Percentiles rank a stretch among this genome's conserved stretches.
These are phyloP conservation scores for Botrytis hyacinthi DNA, from an alignment of 2,329 filamentous ascomycete genomes.

Conservation along the genomic window DNA sequence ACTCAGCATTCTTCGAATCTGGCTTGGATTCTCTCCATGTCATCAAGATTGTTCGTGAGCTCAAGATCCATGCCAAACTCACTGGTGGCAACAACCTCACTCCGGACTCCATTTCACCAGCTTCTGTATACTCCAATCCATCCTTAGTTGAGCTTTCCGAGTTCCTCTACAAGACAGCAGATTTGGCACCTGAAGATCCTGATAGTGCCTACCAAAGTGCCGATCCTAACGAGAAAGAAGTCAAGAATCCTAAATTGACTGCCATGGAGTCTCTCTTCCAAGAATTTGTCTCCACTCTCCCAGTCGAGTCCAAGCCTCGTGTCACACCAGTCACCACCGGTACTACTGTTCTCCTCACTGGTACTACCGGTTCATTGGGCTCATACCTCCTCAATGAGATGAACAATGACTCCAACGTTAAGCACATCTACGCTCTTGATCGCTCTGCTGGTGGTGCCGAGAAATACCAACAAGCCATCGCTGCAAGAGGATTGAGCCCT, in stretches of 20 bases:
- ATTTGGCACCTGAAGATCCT: constrained; percentile 14
- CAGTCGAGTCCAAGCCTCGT: constrained; percentile 8
- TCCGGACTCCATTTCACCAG: constrained; percentile 15
- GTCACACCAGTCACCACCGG: constrained; percentile 5
- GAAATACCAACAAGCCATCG: constrained; percentile 42
- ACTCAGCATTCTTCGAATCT: constrained; percentile 23
- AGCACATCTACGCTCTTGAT: constrained; percentile 49
- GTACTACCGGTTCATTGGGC: constrained; percentile 49
- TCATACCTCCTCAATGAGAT: constrained; percentile 47
- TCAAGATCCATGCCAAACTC: constrained; percentile 21
- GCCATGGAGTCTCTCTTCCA: constrained; percentile 21
- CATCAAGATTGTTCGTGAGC: constrained; percentile 21
- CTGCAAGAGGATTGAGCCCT: constrained; percentile 39
- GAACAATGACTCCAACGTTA: constrained; percentile 38
- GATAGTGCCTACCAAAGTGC: constrained; percentile 22
- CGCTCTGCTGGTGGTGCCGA: constrained; percentile 40
- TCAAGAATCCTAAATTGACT: constrained; percentile 12
- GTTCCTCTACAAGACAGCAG: constrained; percentile 21
- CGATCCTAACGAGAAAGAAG: constrained; percentile 13
- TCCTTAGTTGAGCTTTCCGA: constrained; percentile 19
- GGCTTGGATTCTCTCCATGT: constrained; percentile 28
- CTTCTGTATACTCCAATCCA: constrained; percentile 22
- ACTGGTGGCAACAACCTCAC: constrained; percentile 19
- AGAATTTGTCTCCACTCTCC: constrained; percentile 21
- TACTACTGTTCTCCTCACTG: constrained; percentile 43